Evolutionary conservation across 2,329 filamentous ascomycete genomes (phyloP).

Genomic region (Nothophaeocryptopus gaeumannii): DNA sequence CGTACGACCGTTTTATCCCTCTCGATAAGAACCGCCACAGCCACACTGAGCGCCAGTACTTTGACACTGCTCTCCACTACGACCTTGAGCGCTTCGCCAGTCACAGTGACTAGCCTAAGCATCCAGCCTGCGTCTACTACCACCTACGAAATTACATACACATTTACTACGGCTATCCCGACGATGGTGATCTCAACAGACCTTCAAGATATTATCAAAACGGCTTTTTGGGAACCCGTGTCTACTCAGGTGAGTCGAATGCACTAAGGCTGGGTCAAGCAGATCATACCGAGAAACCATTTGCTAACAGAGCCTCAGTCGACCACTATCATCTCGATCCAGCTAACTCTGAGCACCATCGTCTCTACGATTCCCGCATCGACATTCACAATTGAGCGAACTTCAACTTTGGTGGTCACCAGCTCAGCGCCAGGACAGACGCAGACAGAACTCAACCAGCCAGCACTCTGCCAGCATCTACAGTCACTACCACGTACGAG

Average conservation of each 20-base stretch:
- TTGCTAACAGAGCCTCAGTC: not conserved
- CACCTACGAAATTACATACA: not conserved
- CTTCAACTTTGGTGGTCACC: not conserved
- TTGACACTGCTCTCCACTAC: no score
- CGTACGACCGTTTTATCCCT: not conserved
- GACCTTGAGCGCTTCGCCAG: no score
- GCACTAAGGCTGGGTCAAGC: no score
- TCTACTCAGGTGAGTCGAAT: no score
- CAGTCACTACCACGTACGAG: conserved; percentile 2
- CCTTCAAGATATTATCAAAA: no score
- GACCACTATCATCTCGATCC: not conserved
- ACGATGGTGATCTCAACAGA: not conserved
- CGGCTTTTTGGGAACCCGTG: no score
- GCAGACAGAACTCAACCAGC: not conserved
- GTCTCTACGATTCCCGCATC: not conserved
- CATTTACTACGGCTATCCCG: not conserved
- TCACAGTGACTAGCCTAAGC: no score
- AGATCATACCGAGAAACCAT: no score
- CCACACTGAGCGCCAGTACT: not conserved
- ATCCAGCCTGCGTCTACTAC: not conserved
- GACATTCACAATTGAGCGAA: not conserved
- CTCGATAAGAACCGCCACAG: not conserved
- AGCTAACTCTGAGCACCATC: not conserved
- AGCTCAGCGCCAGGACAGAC: not conserved
- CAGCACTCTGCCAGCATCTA: not conserved